A percentile compares a stretch with the other conserved stretches of the same genome.
phyloP scores from a whole-genome alignment of 2,329 filamentous ascomycete species.

The Aspergillus oerlinghausenensis region DNA sequence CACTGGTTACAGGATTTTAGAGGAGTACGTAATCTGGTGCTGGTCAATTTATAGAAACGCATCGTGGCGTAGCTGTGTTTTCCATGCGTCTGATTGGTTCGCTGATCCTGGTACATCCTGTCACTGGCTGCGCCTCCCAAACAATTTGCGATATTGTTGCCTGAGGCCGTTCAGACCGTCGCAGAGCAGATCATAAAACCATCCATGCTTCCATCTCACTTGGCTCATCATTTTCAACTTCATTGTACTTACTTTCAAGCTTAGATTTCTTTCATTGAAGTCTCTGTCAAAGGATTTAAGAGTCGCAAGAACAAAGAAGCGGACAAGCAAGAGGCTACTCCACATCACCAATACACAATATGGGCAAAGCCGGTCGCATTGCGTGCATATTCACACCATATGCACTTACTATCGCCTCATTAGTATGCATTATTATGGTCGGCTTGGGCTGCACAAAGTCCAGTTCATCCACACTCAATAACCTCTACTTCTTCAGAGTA shows the following conservation, averaged over 20 bases:
- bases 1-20: not conserved
- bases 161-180: not conserved
- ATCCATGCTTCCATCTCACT: not conserved
- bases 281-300: not conserved
- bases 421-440: slow-evolving; percentile 62
- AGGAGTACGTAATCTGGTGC: not conserved
- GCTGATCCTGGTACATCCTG: slow-evolving; percentile 7
- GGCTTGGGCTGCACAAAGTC: slow-evolving; percentile 54
- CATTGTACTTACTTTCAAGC: not conserved
- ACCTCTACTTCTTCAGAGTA: slow-evolving; percentile 55
- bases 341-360: slow-evolving; percentile 29
- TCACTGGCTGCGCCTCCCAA: not conserved
- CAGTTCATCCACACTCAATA: slow-evolving; percentile 41
- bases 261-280: not conserved
- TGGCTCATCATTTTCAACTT: not conserved
- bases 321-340: not conserved
- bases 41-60: slow-evolving; percentile 16
- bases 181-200: not conserved
- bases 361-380: slow-evolving; percentile 72
- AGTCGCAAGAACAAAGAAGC: not conserved
- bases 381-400: slow-evolving; percentile 86
- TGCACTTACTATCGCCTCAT: slow-evolving; percentile 68
- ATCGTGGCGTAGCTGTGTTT: slow-evolving; percentile 12
- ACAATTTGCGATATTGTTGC: not conserved
- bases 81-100: slow-evolving; percentile 9